Percentiles rank a stretch among this genome's conserved stretches.
Evolutionary conservation across 2,329 filamentous ascomycete species (phyloP).

Genomic region (Zelopaecilomyces penicillatus): DNA sequence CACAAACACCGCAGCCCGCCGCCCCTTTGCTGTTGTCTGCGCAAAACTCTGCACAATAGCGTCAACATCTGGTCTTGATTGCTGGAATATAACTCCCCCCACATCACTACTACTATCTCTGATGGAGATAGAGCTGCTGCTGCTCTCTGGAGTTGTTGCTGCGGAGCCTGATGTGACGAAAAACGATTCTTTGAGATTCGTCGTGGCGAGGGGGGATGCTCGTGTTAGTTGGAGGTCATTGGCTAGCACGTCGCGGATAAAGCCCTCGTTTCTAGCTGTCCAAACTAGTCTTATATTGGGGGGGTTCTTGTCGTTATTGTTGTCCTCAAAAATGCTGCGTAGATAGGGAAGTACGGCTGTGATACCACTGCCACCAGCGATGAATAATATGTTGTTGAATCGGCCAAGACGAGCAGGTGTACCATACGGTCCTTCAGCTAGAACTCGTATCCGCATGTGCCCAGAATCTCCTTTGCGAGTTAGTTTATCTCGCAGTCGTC

Average conservation of each 20-base stretch:
- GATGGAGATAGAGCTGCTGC: not conserved
- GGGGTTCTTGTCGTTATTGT: conserved; percentile 1
- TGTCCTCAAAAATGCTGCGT: conserved; percentile 14
- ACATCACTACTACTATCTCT: no score
- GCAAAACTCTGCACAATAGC: conserved; percentile 20
- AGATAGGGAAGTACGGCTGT: conserved; percentile 26
- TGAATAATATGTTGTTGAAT: conserved; percentile 25
- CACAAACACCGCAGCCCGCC: conserved; percentile 24
- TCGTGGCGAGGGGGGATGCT: conserved; percentile 4
- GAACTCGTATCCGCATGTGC: conserved; percentile 16
- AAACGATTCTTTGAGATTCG: conserved; percentile 18
- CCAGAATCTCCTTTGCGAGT: conserved; percentile 10
- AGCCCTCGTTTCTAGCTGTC: conserved; percentile 22
- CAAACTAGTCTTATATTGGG: conserved; percentile 22
- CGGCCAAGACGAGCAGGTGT: conserved; percentile 20
- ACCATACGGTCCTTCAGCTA: conserved; percentile 30
- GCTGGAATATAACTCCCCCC: conserved; percentile 8
- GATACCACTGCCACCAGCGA: conserved; percentile 30
- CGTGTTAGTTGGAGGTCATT: conserved; percentile 17
- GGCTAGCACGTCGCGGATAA: conserved; percentile 20
- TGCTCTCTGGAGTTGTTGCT: conserved; percentile 4
- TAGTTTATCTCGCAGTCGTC: conserved; percentile 18
- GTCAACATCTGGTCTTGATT: conserved; percentile 19
- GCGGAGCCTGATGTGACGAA: conserved; percentile 17
- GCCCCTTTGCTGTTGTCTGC: conserved; percentile 4